These are phyloP conservation scores for Crithidia sp. DNA, from an alignment of 208 protist species.

Conservation along the genomic window DNA sequence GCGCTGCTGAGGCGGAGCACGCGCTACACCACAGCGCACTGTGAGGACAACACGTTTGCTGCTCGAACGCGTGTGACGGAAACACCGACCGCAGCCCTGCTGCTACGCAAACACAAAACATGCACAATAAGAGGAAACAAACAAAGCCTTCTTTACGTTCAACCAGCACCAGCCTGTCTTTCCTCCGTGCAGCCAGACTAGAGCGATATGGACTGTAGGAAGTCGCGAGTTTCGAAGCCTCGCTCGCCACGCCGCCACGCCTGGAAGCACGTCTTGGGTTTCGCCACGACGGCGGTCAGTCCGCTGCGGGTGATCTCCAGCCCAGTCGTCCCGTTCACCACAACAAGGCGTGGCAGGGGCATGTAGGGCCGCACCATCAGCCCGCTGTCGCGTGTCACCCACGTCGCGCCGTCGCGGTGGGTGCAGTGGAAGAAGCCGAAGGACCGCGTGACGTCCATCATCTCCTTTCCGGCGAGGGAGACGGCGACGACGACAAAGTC, in stretches of 20 bases:
- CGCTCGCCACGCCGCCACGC: conserved; percentile 53
- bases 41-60: too few species aligned
- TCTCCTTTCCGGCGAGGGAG: conserved; percentile 69
- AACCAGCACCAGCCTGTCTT: neutral
- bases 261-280: conserved; percentile 70
- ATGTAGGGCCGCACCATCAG: conserved; percentile 50
- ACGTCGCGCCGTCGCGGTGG: conserved; percentile 75
- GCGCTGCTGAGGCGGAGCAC: too few species aligned
- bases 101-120: too few species aligned
- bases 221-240: conserved; percentile 33
- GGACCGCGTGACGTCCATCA: conserved; percentile 65
- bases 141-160: too few species aligned
- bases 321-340: conserved; percentile 72
- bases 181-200: neutral
- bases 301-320: conserved; percentile 69
- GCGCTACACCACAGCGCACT: too few species aligned
- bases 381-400: conserved; percentile 72
- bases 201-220: conserved; percentile 21
- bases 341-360: conserved; percentile 65
- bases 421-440: conserved; percentile 85
- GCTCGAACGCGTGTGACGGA: too few species aligned
- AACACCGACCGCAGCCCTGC: too few species aligned
- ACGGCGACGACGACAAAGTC: conserved; percentile 81
- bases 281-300: conserved; percentile 61
- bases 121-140: too few species aligned